Evolutionary conservation across 805 yeast species (phyloP), one percentile per base, ranked within the genome.

Genomic region (Yarrowia sp.): DNA sequence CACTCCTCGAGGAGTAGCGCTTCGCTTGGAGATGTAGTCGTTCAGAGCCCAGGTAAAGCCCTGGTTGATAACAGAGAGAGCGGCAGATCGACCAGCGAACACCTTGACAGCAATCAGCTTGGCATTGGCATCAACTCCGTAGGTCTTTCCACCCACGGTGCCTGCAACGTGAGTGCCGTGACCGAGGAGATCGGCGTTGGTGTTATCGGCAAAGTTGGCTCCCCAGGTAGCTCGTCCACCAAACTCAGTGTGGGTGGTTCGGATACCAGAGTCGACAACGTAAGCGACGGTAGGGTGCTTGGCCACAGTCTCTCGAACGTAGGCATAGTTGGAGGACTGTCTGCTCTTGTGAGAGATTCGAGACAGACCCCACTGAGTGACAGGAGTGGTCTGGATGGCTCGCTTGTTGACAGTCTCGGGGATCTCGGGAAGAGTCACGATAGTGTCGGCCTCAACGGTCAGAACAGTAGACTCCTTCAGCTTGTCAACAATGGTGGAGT

Each of bases 101-200:
- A 84, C 87, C 74, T 84, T 84, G 66, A 85, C 84, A 42, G 87
- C 86, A 67, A 83, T 86, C 67, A 84, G 75, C 43, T 81, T 76
- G 42, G 83, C 86, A 66, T 79, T 77, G 76, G 84, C 85, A 67
- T 87, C 86, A 45, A 85, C 82, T 68, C 88, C 88, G 75, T 55
- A 55, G 18, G 45, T 42, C 62, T 42, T 41, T 5, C 62, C 66
- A 73, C 66, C 70, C 79, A 80, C 90, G 38, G 96, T 91, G 78
- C 97, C 98, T 15, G 97, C 96, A 79, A 96, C 90, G 74, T 92
- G 98, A 55, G 97, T 90, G 73, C 98, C 98, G 77, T 92, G 98
- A 62, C 97, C 98, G 71, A 90, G 89, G 60, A 91, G 95, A 75
- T 92, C 97, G 69, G 87, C 90, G 63, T 81, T 82, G 71, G 85